These are phyloP conservation scores for Aspergillus puulaauensis DNA, from an alignment of 2,329 filamentous ascomycete genomes.

Conservation along the genomic window DNA sequence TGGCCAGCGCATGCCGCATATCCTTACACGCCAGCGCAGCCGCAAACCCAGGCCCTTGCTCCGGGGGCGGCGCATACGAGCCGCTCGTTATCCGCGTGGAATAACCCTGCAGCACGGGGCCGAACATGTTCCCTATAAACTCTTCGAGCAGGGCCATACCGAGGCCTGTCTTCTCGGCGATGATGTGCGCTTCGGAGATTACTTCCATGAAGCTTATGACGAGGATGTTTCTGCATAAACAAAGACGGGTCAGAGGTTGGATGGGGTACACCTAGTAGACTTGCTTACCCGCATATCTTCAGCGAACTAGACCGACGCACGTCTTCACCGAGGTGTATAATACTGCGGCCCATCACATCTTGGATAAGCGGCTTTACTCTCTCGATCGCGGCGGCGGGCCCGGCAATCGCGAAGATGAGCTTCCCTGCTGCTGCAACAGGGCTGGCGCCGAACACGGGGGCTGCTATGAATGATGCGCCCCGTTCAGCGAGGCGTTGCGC, in stretches of 20 bases:
- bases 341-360: conserved; percentile 31
- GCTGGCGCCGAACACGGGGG: conserved; percentile 54
- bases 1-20: conserved; percentile 13
- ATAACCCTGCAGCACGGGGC: conserved; percentile 17
- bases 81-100: conserved; percentile 20
- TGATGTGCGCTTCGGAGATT: conserved; percentile 50
- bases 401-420: conserved; percentile 50
- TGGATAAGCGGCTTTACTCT: conserved; percentile 39
- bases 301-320: conserved; percentile 47
- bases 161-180: conserved; percentile 49
- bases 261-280: neutral
- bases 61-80: conserved; percentile 17
- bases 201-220: conserved; percentile 52
- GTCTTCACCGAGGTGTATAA: conserved; percentile 47
- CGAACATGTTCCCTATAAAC: conserved; percentile 29
- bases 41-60: conserved; percentile 14
- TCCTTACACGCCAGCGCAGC: conserved; percentile 17
- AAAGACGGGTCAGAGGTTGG: too few relatives aligned
- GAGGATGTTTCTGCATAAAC: conserved; percentile 45
- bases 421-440: conserved; percentile 49
- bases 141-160: conserved; percentile 43
- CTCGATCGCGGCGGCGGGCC: conserved; percentile 36
- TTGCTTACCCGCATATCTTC: conserved; percentile 44
- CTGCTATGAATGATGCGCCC: conserved; percentile 43
- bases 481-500: conserved; percentile 26